Evolutionary conservation across 306 rosid species (phyloP), one percentile per base, ranked within the genome.

Genomic region (barrel medic (Medicago truncatula)): DNA sequence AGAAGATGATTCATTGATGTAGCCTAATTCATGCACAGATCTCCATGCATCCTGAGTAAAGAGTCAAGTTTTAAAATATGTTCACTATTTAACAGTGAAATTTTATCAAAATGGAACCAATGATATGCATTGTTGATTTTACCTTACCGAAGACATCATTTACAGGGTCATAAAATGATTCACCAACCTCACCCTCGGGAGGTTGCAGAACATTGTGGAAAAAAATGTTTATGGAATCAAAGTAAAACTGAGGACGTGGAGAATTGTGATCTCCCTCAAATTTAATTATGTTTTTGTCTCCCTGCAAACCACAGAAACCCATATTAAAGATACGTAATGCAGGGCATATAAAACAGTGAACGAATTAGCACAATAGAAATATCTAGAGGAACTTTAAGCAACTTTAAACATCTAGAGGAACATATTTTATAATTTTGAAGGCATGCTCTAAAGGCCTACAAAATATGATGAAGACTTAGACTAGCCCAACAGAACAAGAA

Each of bases 211-310:
- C 90, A 84, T 96, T 96, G 90, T 92, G 99, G 85, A 96, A 96
- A 82, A 96, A 96, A 10, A 96, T 96, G 78, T 90, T 89, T 71
- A 96, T 89, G 66, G 99, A 96, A 78, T 96, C 99, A 69, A 96
- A 96, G 86, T 96, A 96, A 84, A 96, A 96, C 78, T 92, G 97
- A 76, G 99, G 97, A 41, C 99, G 91, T 18, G 99, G 98, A 83
- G 99, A 96, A 80, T 96, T 96, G 91, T 96, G 99, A 81, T 96
- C 99, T 58, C 99, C 99, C 70, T 96, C 99, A 78, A 96, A 96
- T 87, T 90, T 92, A 84, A 96, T 96, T 67, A 96, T 86, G 80
- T 92, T 96, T 87, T 96, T 96, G 83, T 96, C 99, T 72, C 99
- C 99, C 99, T 96, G 88, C 77, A 80, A 80, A 80, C 72, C 79